Evolutionary conservation across 345 rosid genomes (phyloP).

Genomic region (Euphorbia lathyris): DNA sequence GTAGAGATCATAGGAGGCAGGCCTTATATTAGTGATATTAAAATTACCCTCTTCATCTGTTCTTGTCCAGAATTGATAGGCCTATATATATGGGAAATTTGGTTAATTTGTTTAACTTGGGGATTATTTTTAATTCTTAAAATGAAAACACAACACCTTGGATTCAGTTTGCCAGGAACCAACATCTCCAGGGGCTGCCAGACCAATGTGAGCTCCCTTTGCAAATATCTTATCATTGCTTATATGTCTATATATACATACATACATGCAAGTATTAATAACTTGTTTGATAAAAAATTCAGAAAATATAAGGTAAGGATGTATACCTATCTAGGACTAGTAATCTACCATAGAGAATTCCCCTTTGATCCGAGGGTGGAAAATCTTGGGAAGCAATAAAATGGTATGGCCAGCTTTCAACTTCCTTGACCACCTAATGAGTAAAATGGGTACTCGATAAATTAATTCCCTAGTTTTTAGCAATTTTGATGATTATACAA

Average conservation of each 20-base stretch:
- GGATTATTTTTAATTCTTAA: no score
- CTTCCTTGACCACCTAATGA: constrained; percentile 22
- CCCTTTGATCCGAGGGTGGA: constrained; percentile 41
- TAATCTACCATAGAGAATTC: constrained; percentile 36
- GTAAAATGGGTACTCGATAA: background rate
- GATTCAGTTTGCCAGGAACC: constrained; percentile 90
- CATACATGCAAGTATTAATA: background rate
- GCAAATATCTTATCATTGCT: constrained; percentile 38
- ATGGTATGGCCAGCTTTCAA: constrained; percentile 31
- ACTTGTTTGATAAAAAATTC: no score
- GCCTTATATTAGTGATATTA: constrained; percentile 40
- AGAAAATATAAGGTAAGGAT: no score
- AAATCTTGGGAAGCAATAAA: constrained; percentile 34
- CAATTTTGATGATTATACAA: no score
- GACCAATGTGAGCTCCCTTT: constrained; percentile 60
- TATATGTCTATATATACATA: constrained; percentile 41
- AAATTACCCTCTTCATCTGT: constrained; percentile 60
- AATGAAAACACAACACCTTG: constrained; percentile 39
- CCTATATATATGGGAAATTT: no score
- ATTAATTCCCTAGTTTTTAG: no score
- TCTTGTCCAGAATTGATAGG: constrained; percentile 78
- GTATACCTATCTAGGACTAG: constrained; percentile 42
- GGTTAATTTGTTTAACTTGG: no score
- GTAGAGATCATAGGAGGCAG: constrained; percentile 62
- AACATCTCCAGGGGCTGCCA: constrained; percentile 68